Evolutionary conservation across 2,329 filamentous ascomycete species (phyloP).

Genomic region (Lecanicillium sp.): DNA sequence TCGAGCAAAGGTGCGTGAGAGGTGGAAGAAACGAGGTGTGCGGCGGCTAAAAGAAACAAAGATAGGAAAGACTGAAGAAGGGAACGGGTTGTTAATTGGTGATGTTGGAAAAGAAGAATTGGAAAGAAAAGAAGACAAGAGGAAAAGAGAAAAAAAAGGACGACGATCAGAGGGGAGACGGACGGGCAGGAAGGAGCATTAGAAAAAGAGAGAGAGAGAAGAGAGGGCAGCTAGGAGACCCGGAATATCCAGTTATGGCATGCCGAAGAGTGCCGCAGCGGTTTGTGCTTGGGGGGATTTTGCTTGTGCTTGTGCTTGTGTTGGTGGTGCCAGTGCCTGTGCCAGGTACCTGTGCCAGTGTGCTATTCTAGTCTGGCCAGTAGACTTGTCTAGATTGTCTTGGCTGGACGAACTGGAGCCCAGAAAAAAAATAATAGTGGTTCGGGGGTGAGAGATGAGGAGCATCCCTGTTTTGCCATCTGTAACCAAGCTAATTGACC

Average conservation of each 20-base stretch:
- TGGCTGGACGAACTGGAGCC: neutral
- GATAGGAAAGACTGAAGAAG: neutral
- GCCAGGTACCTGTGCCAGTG: too few species aligned
- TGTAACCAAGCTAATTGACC: too few species aligned
- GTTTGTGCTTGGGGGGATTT: neutral
- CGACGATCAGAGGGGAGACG: neutral
- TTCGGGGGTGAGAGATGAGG: too few species aligned
- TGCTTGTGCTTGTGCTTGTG: neutral
- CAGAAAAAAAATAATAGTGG: neutral
- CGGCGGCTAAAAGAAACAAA: neutral
- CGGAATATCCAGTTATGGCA: slow-evolving; percentile 3
- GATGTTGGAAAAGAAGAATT: neutral
- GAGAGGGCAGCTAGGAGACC: neutral
- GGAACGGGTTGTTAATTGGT: neutral
- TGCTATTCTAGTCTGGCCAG: too few species aligned
- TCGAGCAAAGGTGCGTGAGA: too few species aligned
- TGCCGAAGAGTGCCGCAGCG: neutral
- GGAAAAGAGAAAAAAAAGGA: neutral
- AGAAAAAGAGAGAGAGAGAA: slow-evolving; percentile 6
- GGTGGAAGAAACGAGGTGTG: neutral
- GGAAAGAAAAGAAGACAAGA: neutral
- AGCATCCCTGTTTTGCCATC: too few species aligned
- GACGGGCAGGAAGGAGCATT: neutral
- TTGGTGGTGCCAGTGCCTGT: neutral
- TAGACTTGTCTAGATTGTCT: neutral